Conservation (phyloP, 2,329 filamentous ascomycete species). For the Pleoardoris graminearum region DNA sequence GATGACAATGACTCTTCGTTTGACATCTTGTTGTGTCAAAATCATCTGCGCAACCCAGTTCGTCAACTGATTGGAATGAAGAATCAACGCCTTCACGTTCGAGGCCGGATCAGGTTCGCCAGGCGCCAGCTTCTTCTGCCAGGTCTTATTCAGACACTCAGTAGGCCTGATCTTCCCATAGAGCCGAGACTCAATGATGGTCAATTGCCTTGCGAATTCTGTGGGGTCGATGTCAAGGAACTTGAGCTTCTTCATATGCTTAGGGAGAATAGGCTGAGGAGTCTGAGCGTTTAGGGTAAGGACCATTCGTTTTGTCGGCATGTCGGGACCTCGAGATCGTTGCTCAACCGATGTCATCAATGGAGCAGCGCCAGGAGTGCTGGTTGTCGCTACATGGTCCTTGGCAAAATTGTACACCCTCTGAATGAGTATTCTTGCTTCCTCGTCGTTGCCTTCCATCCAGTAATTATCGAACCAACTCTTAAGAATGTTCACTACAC, state of each 20-base stretch:
- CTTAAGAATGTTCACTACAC: conserved; percentile 96
- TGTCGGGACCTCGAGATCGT: conserved; percentile 83
- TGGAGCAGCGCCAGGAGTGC: conserved; percentile 84
- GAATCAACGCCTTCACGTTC: conserved; percentile 93
- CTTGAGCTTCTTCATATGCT: conserved; percentile 99
- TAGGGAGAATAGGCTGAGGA: conserved; percentile 87
- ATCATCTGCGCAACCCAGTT: conserved; percentile 99
- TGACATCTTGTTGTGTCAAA: conserved; percentile 88
- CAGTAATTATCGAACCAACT: conserved; percentile 98
- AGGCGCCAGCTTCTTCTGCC: conserved; percentile 91
- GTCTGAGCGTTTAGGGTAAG: conserved; percentile 82
- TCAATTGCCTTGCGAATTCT: conserved; percentile 96
- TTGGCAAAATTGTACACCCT: conserved; percentile 89
- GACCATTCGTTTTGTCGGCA: conserved; percentile 80
- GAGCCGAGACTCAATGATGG: conserved; percentile 91
- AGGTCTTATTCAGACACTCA: conserved; percentile 97
- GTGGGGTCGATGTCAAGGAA: conserved; percentile 95
- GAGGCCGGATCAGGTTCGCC: conserved; percentile 83
- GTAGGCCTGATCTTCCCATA: conserved; percentile 96
- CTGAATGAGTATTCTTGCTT: conserved; percentile 81
- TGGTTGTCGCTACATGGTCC: conserved; percentile 89
- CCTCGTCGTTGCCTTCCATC: conserved; percentile 92
- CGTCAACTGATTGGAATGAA: conserved; percentile 97
- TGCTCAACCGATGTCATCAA: conserved; percentile 88
- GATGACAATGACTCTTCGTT: conserved; percentile 94